Evolutionary conservation across 2,329 filamentous ascomycete species (phyloP), one percentile per base, ranked within the genome.

Genomic region (Exophiala lecanii-corni): DNA sequence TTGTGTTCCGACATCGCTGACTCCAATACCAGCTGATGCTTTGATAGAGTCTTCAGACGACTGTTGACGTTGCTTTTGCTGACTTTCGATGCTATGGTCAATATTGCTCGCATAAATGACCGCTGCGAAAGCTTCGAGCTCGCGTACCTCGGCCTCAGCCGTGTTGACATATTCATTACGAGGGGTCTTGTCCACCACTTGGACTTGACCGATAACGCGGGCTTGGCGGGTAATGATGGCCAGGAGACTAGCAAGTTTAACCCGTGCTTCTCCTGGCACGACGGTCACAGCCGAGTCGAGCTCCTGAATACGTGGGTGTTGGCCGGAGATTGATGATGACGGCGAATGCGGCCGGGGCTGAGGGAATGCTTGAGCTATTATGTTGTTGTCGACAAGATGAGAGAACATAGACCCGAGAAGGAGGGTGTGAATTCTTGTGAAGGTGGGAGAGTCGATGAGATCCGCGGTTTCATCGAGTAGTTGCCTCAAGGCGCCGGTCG

Each of bases 391-490:
- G 18, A 95, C 76, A 12, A 98, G 76, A 17, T 84, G 78, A 2
- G 85, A 85, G 68, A 96, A 98, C 41, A 83, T 85, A 34, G 88
- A 78, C 62, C 97, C 89, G 47, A 97, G 84, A 43, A 96, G 76
- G 45, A 86, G 80, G 2, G 84, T 87, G 33, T 96, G 75, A 25
- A 98, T 89, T 58, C 89, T 84, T 1, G 82, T 78, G 66, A 97
- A 97, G 25, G 86, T 79, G 0, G 92, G 92, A 1, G 92, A 96
- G 60, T 98, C 92, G 59, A 97, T 83, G 17, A 98, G 77, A 62
- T 98, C 92, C 28, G 91, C 86, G 2, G 92, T 97, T 70, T 98
- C 92, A 62, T 98, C 91, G 1, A 98, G 78, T 15, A 98, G 77
- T 45, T 86, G 83, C 43, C 91, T 81, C 43, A 98, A 78, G 1